Evolutionary conservation across 2,329 filamentous ascomycete species (phyloP).

Genomic region (Verticillium tricorpus): DNA sequence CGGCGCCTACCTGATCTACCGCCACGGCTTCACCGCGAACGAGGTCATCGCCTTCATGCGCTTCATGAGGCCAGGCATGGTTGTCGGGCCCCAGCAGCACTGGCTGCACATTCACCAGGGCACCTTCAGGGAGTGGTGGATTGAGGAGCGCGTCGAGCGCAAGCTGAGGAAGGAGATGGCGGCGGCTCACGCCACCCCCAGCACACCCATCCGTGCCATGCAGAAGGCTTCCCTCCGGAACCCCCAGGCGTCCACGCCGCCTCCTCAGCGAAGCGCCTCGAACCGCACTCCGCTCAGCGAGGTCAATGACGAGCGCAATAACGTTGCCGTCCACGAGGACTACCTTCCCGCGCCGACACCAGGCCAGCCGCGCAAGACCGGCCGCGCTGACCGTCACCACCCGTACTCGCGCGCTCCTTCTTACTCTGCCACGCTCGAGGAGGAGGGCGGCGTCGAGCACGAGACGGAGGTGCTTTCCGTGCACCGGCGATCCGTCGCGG

Average conservation of each 20-base stretch:
- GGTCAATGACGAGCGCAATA: conserved; percentile 74
- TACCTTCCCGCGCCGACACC: conserved; percentile 93
- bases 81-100: conserved; percentile 96
- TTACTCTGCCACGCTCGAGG: conserved; percentile 39
- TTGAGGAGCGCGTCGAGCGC: conserved; percentile 77
- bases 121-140: conserved; percentile 98
- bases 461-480: conserved; percentile 58
- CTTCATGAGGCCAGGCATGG: conserved; percentile 98
- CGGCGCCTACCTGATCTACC: conserved; percentile 95
- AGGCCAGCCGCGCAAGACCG: conserved; percentile 88
- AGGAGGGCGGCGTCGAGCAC: conserved; percentile 42
- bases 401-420: conserved; percentile 60
- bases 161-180: conserved; percentile 58
- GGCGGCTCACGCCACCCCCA: conserved; percentile 44
- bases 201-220: conserved; percentile 58
- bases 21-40: conserved; percentile 94
- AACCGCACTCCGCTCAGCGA: conserved; percentile 87
- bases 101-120: conserved; percentile 98
- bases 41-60: conserved; percentile 98
- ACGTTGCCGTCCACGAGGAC: conserved; percentile 72
- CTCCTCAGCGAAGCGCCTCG: conserved; percentile 72
- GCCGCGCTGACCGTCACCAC: conserved; percentile 71
- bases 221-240: conserved; percentile 56
- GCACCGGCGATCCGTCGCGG: conserved; percentile 56
- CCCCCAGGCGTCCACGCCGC: conserved; percentile 72